These are phyloP conservation scores for Citrullus mucosospermus DNA, from an alignment of 306 rosid genomes.

Conservation along the genomic window DNA sequence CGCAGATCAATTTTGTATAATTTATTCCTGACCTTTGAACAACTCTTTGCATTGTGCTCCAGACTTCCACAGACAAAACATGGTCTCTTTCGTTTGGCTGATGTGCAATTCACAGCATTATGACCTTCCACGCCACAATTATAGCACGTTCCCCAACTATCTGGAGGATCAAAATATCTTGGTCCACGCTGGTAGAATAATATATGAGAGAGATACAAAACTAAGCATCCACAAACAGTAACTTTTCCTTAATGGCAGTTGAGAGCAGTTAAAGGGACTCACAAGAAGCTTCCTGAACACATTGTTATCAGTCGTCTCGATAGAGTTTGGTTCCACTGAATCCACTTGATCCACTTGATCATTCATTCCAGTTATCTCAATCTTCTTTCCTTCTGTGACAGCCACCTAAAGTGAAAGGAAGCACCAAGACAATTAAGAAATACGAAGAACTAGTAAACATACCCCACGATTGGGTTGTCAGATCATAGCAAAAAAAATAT, in stretches of 20 bases:
- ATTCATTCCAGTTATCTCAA: neutral
- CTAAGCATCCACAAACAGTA: constrained; percentile 27
- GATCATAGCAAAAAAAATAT: neutral
- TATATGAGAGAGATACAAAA: constrained; percentile 29
- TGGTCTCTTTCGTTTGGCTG: constrained; percentile 54
- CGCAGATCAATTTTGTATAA: neutral
- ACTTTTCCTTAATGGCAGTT: constrained; percentile 24
- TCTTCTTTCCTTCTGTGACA: constrained; percentile 22
- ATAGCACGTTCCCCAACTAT: constrained; percentile 79
- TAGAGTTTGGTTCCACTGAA: constrained; percentile 22
- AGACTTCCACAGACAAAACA: constrained; percentile 88
- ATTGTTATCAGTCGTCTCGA: constrained; percentile 30
- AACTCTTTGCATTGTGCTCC: constrained; percentile 62
- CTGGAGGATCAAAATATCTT: constrained; percentile 92
- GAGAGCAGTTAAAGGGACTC: constrained; percentile 38
- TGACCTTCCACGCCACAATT: constrained; percentile 95
- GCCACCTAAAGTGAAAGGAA: constrained; percentile 18
- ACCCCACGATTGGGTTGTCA: neutral
- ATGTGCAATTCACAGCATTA: constrained; percentile 55
- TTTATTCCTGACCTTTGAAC: constrained; percentile 41
- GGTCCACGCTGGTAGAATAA: constrained; percentile 76
- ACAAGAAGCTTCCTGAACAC: constrained; percentile 86
- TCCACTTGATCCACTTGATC: constrained; percentile 19
- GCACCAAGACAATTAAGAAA: neutral
- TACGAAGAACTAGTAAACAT: neutral